Conservation (phyloP, 352 stramenopile species). For the Pythium inflatum region DNA sequence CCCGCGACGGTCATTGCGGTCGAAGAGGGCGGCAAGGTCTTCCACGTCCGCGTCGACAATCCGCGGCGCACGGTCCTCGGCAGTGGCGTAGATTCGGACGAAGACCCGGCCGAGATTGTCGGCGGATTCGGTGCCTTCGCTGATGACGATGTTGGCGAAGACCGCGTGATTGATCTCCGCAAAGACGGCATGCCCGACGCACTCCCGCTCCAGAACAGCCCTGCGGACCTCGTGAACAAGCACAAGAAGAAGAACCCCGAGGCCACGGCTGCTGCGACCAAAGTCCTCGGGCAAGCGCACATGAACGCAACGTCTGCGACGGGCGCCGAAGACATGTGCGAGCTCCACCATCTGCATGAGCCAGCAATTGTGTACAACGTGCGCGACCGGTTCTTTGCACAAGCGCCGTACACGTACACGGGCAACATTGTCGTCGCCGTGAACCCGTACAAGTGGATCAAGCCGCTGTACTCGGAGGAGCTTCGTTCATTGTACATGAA, state of each 20-base stretch:
- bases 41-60: slow-evolving; percentile 63
- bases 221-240: slow-evolving; percentile 26
- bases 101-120: slow-evolving; percentile 31
- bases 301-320: slow-evolving; percentile 38
- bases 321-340: slow-evolving; percentile 85
- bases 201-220: slow-evolving; percentile 76
- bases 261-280: slow-evolving; percentile 20
- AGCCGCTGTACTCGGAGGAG: slow-evolving; percentile 82
- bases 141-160: slow-evolving; percentile 39
- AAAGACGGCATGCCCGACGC: slow-evolving; percentile 77
- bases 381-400: slow-evolving; percentile 78
- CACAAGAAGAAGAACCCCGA: slow-evolving; percentile 32
- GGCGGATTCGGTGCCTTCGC: slow-evolving; percentile 18
- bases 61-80: slow-evolving; percentile 30
- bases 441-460: slow-evolving; percentile 95
- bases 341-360: slow-evolving; percentile 88
- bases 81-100: slow-evolving; percentile 9
- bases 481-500: slow-evolving; percentile 75
- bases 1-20: slow-evolving; percentile 76
- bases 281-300: slow-evolving; percentile 31
- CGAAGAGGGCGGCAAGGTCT: slow-evolving; percentile 59
- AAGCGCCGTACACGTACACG: slow-evolving; percentile 96
- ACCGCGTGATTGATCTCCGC: slow-evolving; percentile 69
- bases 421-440: slow-evolving; percentile 97
- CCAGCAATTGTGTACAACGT: slow-evolving; percentile 94